Base-by-base conservation (phyloP, 225 moss, liverwort and hornwort genomes). In the Marchantia polymorpha region DNA sequence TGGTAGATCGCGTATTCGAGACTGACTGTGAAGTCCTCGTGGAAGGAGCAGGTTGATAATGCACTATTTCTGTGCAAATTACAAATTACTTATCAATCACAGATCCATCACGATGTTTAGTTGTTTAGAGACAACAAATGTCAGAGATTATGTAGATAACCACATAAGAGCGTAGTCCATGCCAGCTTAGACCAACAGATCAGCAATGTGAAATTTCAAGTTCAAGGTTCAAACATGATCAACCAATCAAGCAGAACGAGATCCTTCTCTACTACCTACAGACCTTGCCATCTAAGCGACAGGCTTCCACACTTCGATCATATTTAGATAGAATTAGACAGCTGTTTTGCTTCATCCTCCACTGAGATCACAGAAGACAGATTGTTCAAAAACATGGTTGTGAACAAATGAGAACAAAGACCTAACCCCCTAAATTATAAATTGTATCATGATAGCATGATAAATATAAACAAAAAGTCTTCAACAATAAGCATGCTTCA, bases 41-140 rank as follows among this genome's bases (percentile, higher is more conserved):
- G 6, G 72, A 65, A 75, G 69, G 7, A 55, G 80, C 23, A 17
- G 58, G 73, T 67, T 83, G 60, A 70, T 63, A 20, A 10, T 47
- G 75, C 15, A n/a, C 25, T 46, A 52, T 30, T 15, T 81, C 81
- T 75, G 81, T 1, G 26, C n/a, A 5, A 77, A 59, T 2, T 39
- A 39, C 9, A 8, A 7, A 31, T 20, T 19, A 1, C 13, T 6
- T 12, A 74, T 50, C n/a, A 71, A n/a, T 49, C 27, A 13, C 66
- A n/a, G 29, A 25, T 10, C 12, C n/a, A 65, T 19, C 69, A 69
- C 47, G 48, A 3, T 48, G 27, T 4, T 49, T 9, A 31, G 11
- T 10, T 49, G 61, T 23, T 7, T 16, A 27, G 12, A 12, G 8
- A 64, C 10, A 11, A 47, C 47, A 0, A 5, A 39, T 39, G 39